Conservation (phyloP, 2,329 filamentous ascomycete species). For the Colletotrichum tamarilloi region DNA sequence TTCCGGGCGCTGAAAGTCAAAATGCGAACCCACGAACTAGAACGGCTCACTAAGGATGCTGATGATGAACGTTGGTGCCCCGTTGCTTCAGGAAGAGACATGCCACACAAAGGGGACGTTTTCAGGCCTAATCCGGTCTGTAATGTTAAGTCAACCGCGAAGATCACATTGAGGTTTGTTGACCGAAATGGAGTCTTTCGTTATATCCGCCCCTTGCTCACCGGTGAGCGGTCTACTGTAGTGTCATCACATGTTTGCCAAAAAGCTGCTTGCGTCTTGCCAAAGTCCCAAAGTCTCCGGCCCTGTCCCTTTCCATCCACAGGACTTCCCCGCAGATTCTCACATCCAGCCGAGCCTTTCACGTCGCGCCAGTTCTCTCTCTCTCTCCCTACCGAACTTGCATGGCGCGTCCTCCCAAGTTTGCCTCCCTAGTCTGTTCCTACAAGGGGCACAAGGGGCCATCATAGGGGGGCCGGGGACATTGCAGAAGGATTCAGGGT, state of each 20-base stretch:
- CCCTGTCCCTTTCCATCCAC: not conserved
- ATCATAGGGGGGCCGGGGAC: not conserved
- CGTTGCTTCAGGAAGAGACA: conserved; percentile 11
- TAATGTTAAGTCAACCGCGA: not conserved
- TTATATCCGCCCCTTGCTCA: conserved; percentile 28
- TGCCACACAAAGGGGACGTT: not conserved
- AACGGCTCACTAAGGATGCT: not conserved
- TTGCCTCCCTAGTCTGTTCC: not conserved
- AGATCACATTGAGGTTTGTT: not conserved
- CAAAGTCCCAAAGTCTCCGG: not conserved
- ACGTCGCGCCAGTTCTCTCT: not conserved
- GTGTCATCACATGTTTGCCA: not conserved
- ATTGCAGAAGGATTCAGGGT: not conserved
- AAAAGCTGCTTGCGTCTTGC: not conserved
- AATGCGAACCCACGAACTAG: not conserved
- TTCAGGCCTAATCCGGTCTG: too few species aligned
- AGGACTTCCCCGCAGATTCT: not conserved
- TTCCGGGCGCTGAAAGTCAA: not conserved
- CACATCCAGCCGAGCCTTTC: not conserved
- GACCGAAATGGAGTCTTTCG: not conserved
- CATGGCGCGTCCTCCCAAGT: not conserved
- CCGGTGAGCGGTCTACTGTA: conserved; percentile 3
- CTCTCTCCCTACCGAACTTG: not conserved
- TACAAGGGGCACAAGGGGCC: not conserved
- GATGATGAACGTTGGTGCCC: not conserved